These are phyloP conservation scores for Hymenoscyphus salicellus DNA, from an alignment of 2,329 filamentous ascomycete species.

Conservation along the genomic window DNA sequence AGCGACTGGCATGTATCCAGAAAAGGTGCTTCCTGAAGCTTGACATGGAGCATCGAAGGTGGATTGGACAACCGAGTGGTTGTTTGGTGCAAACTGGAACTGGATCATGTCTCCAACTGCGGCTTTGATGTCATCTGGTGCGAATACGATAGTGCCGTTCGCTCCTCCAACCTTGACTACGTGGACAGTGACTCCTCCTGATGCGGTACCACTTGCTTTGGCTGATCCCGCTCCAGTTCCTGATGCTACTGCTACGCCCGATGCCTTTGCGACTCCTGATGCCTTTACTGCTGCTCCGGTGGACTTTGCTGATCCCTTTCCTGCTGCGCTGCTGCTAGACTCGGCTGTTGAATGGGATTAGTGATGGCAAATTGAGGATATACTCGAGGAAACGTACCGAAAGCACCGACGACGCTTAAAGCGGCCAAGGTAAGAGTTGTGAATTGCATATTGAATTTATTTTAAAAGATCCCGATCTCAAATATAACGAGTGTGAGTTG, in stretches of 20 bases:
- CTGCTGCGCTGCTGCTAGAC: conserved; percentile 6
- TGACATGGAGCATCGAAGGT: conserved; percentile 69
- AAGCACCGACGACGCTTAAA: conserved; percentile 31
- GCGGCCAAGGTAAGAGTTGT: conserved; percentile 31
- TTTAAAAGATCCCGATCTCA: conserved; percentile 20
- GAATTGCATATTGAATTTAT: conserved; percentile 35
- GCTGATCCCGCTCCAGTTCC: conserved; percentile 6
- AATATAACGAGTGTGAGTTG: conserved; percentile 26
- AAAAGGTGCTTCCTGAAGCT: conserved; percentile 58
- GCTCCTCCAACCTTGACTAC: conserved; percentile 61
- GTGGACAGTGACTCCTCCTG: conserved; percentile 46
- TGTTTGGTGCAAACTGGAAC: conserved; percentile 64
- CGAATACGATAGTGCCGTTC: conserved; percentile 54
- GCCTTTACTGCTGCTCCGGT: conserved; percentile 6
- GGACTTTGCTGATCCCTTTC: not conserved
- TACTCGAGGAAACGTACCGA: conserved; percentile 27
- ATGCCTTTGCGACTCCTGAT: conserved; percentile 8
- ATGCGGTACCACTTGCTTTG: conserved; percentile 3
- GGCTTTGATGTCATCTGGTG: conserved; percentile 63
- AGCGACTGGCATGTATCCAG: conserved; percentile 63
- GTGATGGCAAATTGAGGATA: conserved; percentile 5
- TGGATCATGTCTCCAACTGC: conserved; percentile 61
- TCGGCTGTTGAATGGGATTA: conserved; percentile 4
- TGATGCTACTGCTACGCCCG: not conserved
- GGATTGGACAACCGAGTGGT: conserved; percentile 79